These are phyloP conservation scores for Lactifluus hygrophoroides DNA, from an alignment of 768 basidiomycete species.

Conservation along the genomic window DNA sequence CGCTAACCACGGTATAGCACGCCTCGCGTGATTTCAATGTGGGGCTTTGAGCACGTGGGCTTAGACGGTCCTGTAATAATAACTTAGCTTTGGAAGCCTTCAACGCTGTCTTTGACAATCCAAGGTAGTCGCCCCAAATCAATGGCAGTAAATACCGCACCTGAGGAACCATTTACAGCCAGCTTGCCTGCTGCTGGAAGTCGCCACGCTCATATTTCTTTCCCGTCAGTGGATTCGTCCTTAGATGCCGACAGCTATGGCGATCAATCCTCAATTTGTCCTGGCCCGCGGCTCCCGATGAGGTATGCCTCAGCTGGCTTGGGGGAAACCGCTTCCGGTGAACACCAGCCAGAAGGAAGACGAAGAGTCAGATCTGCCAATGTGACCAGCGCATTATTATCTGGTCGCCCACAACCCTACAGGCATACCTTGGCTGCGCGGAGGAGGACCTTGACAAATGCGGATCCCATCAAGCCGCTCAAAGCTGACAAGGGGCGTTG, in stretches of 20 bases:
- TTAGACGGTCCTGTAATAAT: too few species aligned
- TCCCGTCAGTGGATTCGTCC: constrained; percentile 24
- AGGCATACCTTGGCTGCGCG: constrained; percentile 8
- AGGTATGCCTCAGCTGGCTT: constrained; percentile 14
- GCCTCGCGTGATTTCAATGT: too few species aligned
- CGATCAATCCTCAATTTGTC: constrained; percentile 21
- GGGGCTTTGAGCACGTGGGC: too few species aligned
- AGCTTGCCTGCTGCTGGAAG: constrained; percentile 22
- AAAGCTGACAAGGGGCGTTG: constrained; percentile 14
- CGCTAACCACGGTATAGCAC: too few species aligned
- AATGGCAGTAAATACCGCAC: constrained; percentile 8
- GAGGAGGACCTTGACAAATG: constrained; percentile 17
- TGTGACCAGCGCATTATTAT: constrained; percentile 5
- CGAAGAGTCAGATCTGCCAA: constrained; percentile 28
- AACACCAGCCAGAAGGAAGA: constrained; percentile 22
- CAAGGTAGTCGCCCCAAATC: not conserved
- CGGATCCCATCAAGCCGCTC: not conserved
- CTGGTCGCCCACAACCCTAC: constrained; percentile 7
- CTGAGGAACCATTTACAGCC: constrained; percentile 19
- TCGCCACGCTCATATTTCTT: constrained; percentile 27
- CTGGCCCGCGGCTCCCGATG: constrained; percentile 23
- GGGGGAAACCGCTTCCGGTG: constrained; percentile 1
- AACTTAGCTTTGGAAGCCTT: not conserved
- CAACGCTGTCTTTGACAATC: not conserved
- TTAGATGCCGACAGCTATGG: constrained; percentile 6